Evolutionary conservation across 306 rosid genomes (phyloP), one percentile per base, ranked within the genome.

Genomic region (Lotus japonicus): DNA sequence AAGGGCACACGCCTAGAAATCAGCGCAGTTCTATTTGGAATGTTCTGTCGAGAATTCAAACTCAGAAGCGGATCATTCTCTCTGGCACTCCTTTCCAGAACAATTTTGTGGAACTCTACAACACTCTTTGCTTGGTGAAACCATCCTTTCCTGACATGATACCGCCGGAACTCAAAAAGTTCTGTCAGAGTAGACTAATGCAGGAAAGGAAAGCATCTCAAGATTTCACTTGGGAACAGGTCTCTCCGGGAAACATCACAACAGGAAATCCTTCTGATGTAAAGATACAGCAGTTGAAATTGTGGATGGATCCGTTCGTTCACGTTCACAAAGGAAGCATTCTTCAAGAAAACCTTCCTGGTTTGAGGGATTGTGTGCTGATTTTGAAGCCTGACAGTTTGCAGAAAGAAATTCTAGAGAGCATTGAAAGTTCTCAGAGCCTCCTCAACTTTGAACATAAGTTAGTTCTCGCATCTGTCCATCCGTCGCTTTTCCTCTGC

Each of bases 61-160:
- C 79, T 7, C 49, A 11, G 7, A 80, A 76, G 53, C 26, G 81
- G 10, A 60, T 80, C 28, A 64, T 80, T 31, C 84, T 80, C 12
- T 76, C 84, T 0, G 84, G 84, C 7, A 80, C 84, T 21, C 84
- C 84, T 45, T 80, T 80, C 21, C 84, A 80, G 64, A 80, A 80
- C 28, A 80, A 65, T 13, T 75, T 80, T 14, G n/a, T 50, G 10
- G 84, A 80, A 14, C 68, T 80, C 6, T 75, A 75, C 5, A 80
- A 71, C 39, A 80, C 73, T 1, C 7, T 80, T 8, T 58, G 68
- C 66, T 26, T 75, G 1, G 80, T 76, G 14, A 75, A 66, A 33
- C 77, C 78, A 6, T 70, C 77, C 0, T 80, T 80, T 75, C 71
- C 78, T 3, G 70, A 71, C 14, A 65, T 9, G 8, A 43, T 75